phyloP scores from a whole-genome alignment of 495 filamentous ascomycete species.

The Aspergillus cavernicola region DNA sequence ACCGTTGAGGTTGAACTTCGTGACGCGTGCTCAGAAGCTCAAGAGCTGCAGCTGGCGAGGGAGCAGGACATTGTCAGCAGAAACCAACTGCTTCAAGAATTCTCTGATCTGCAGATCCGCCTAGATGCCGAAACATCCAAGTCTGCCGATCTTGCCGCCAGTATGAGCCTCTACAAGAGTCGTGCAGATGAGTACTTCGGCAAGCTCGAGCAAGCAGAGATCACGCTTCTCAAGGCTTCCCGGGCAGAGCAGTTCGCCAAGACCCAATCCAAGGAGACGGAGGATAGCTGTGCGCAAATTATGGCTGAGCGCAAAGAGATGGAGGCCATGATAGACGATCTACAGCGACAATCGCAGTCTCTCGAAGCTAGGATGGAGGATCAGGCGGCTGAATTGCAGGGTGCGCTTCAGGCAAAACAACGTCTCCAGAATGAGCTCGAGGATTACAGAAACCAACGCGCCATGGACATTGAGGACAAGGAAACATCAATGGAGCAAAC shows the following conservation, averaged over 20 bases:
- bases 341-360: slow-evolving; percentile 83
- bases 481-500: slow-evolving; percentile 96
- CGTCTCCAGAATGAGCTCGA: slow-evolving; percentile 96
- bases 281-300: slow-evolving; percentile 84
- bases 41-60: slow-evolving; percentile 68
- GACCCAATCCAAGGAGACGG: slow-evolving; percentile 79
- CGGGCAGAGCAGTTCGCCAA: slow-evolving; percentile 93
- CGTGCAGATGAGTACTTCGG: slow-evolving; percentile 96
- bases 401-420: slow-evolving; percentile 86
- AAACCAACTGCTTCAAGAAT: slow-evolving; percentile 85
- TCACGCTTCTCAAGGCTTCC: slow-evolving; percentile 86
- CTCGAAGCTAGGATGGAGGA: slow-evolving; percentile 91
- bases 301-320: slow-evolving; percentile 91
- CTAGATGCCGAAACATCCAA: slow-evolving; percentile 86
- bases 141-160: slow-evolving; percentile 77
- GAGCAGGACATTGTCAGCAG: slow-evolving; percentile 84
- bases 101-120: slow-evolving; percentile 88
- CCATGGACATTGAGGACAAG: slow-evolving; percentile 95
- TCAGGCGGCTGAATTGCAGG: slow-evolving; percentile 81
- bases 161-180: slow-evolving; percentile 83
- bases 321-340: slow-evolving; percentile 82
- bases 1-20: slow-evolving; percentile 85
- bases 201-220: slow-evolving; percentile 96
- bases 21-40: slow-evolving; percentile 76
- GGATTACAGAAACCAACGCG: slow-evolving; percentile 91